These are phyloP conservation scores for Metrosideros polymorpha DNA, from an alignment of 441 rosid genomes.

Conservation along the genomic window DNA sequence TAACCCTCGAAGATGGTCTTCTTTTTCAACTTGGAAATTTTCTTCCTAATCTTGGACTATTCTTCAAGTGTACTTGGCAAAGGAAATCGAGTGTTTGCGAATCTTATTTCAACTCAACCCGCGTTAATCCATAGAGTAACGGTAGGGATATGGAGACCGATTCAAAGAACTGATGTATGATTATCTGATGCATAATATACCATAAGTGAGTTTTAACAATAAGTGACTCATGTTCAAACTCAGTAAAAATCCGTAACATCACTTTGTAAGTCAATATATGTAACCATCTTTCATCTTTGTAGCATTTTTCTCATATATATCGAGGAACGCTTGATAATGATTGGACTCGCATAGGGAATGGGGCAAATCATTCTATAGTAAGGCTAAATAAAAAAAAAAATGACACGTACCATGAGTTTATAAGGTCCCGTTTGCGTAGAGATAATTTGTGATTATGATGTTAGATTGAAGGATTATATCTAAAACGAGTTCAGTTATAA, in stretches of 20 bases:
- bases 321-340: neutral
- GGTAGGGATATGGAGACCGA: neutral
- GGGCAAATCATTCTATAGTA: neutral
- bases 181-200: neutral
- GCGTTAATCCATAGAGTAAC: neutral
- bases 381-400: neutral
- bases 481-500: neutral
- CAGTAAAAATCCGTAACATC: neutral
- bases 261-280: neutral
- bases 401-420: neutral
- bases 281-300: neutral
- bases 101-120: neutral
- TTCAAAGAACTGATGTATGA: neutral
- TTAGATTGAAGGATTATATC: neutral
- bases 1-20: neutral
- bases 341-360: neutral
- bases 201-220: neutral
- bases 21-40: neutral
- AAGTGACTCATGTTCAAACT: neutral
- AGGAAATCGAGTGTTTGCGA: neutral
- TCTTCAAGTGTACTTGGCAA: neutral
- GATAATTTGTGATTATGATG: neutral
- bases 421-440: neutral
- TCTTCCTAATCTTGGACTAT: neutral
- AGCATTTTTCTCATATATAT: neutral